A percentile compares a stretch with the other conserved stretches of the same genome.
phyloP scores from a whole-genome alignment of 225 moss, liverwort and hornwort species.

The Straminergon stramineum region DNA sequence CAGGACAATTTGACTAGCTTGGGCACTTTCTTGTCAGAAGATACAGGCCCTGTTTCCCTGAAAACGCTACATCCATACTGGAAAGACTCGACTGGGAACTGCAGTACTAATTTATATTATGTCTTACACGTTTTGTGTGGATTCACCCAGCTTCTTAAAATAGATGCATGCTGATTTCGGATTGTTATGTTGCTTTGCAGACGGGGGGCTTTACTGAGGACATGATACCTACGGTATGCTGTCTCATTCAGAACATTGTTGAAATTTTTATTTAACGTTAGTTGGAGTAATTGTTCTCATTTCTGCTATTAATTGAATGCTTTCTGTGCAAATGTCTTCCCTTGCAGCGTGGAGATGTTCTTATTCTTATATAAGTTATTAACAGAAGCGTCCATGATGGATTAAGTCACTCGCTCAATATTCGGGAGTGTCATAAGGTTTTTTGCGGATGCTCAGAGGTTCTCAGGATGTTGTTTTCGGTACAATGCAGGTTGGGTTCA shows the following conservation, averaged over 20 bases:
- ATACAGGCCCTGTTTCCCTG: neutral
- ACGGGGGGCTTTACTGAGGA: conserved; percentile 79
- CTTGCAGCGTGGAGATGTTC: neutral
- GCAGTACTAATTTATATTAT: neutral
- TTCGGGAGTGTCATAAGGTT: neutral
- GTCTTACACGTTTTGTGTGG: neutral
- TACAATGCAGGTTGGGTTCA: conserved; percentile 74
- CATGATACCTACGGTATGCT: conserved; percentile 83
- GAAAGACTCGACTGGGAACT: neutral
- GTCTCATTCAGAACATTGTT: neutral
- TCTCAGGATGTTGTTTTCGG: neutral
- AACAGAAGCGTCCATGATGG: neutral
- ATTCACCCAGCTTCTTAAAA: neutral
- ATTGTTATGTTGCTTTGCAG: conserved; percentile 22
- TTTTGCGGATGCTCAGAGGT: neutral
- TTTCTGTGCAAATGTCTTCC: neutral
- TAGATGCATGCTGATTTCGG: neutral
- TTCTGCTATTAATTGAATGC: neutral
- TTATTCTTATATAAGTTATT: neutral
- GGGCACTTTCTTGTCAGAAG: neutral
- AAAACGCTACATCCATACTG: neutral
- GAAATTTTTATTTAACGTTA: neutral
- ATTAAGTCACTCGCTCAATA: neutral
- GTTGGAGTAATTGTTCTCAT: neutral
- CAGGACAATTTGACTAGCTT: neutral